Base-by-base conservation (phyloP, 148 eudicot species). In the Polygonum maritimum region DNA sequence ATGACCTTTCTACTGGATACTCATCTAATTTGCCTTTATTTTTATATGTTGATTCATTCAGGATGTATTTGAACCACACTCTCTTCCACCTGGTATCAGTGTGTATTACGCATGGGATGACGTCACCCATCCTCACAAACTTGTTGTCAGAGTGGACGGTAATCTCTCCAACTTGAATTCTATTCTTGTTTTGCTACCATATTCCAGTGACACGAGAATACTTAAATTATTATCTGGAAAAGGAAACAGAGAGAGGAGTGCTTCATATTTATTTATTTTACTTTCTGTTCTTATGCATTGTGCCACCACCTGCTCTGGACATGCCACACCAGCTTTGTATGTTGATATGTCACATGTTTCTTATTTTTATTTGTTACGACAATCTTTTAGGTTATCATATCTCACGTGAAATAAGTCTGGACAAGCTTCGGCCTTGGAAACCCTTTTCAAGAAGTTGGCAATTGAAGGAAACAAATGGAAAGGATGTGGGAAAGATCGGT, bases 391-490 rank as follows among this genome's bases (percentile, higher is more conserved):
- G 87, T 79, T 74, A 86, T 75, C 84, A 88, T 82, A 71, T 83
- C 72, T 74, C 85, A 75, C 92, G 94, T 71, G 99, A 96, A 89
- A 92, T 96, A 83, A 92, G 85, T 82, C 77, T 96, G 87, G 99
- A 96, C 80, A 96, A 96, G 85, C 83, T 96, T 82, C 90, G 97
- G 60, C 82, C 87, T 16, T 96, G 99, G 99, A 96, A 91, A 78
- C 87, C 97, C 73, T 86, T 96, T 79, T 88, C 82, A 58, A 88
- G 85, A 77, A 82, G 75, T 51, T 80, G 89, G 75, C 87, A 87
- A 77, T 86, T 80, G 26, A 82, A 91, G 75, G 88, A 78, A 51
- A 75, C 78, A 79, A 80, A 74, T 82, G 84, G 84, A 73, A 74
- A 71, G 69, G 87, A 87, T 78, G 80, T 85, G 73, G 83, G 74